Conservation (phyloP, 441 rosid species). For the Erysimum cheiri region DNA sequence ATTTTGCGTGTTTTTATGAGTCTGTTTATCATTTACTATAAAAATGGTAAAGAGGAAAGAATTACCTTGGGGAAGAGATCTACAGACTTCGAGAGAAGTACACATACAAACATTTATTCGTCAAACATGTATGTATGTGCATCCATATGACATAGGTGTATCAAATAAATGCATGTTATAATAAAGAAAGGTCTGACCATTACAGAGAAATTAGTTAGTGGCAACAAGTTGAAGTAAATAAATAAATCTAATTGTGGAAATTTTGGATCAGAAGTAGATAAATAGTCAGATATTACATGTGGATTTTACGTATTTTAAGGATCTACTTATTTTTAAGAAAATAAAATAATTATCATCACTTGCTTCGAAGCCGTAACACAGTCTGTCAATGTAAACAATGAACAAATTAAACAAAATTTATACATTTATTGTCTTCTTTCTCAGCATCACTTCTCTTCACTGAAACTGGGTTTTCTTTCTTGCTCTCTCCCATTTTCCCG, state of each 20-base stretch:
- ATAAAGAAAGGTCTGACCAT: conserved; percentile 31
- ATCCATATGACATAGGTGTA: background rate
- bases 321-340: conserved; percentile 25
- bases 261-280: conserved; percentile 31
- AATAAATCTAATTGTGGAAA: conserved; percentile 25
- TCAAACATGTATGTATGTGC: background rate
- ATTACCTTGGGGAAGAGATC: conserved; percentile 10
- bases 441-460: conserved; percentile 9
- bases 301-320: conserved; percentile 48
- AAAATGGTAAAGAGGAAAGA: conserved; percentile 17
- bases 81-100: conserved; percentile 30
- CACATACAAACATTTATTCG: conserved; percentile 43
- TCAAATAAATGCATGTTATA: conserved; percentile 27
- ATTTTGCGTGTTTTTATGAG: background rate
- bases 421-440: background rate
- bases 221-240: conserved; percentile 34
- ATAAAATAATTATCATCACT: conserved; percentile 8
- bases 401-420: conserved; percentile 4
- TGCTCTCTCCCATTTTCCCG: conserved; percentile 27
- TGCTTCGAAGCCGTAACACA: conserved; percentile 38
- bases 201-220: conserved; percentile 17
- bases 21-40: background rate
- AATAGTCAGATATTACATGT: conserved; percentile 41
- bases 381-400: conserved; percentile 39
- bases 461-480: conserved; percentile 22